Evolutionary conservation across 768 basidiomycete genomes (phyloP), one percentile per base, ranked within the genome.

Genomic region (Pisolithus marmoratus): DNA sequence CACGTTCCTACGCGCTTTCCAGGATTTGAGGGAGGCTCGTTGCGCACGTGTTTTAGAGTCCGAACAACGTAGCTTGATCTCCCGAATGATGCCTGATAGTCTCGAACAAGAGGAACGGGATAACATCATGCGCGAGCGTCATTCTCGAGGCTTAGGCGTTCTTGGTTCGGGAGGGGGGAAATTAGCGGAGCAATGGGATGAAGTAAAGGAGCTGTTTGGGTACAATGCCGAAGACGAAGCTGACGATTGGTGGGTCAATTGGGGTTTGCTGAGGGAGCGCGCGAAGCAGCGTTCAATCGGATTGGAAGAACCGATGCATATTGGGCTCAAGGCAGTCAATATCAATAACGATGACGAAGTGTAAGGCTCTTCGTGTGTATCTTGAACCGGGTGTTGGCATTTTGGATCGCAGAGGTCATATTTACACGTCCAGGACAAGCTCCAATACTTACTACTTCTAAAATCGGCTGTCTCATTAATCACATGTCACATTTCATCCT

Each of bases 181-280:
- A 20, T 29, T 38, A 8, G 46, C 47, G 1, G 54, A 53, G 9
- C 71, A 80, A 52, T 83, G 82, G 77, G 80, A 80, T 42, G 71
- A 73, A 38, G 74, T 81, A 53, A 67, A 78, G 49, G 72, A 70
- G 22, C 57, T 83, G 53, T 80, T 76, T 49, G 65, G 68, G 14
- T 77, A 82, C 57, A 75, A 81, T 55, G 74, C 81, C 8, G 72
- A 69, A 37, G 82, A 84, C 43, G 70, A 74, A 46, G 83, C 79
- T 22, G 81, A 81, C 36, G 80, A 83, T 58, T 84, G 81, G 81
- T 85, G 81, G 81, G 71, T 76, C 11, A 78, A 77, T 36, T 81
- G 79, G 79, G 80, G 80, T 8, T 52, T 71, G 17, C 67, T 79
- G 52, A 67, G 68, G 42, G 69, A 78, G 59, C 57, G 70, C 24